phyloP scores from a whole-genome alignment of 805 yeast genomes.

The Candida multigemmis region DNA sequence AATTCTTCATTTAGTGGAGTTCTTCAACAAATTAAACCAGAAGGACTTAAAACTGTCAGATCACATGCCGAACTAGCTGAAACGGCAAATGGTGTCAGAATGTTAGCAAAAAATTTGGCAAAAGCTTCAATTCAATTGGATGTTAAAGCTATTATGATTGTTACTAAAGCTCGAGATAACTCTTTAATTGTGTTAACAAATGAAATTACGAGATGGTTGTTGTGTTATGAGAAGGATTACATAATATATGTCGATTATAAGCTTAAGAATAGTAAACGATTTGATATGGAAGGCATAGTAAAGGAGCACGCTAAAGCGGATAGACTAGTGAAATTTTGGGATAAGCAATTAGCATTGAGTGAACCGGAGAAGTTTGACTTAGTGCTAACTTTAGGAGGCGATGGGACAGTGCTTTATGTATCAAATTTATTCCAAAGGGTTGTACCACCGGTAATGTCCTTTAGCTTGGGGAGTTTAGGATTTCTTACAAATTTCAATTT shows the following conservation, averaged over 20 bases:
- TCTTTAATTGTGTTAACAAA: conserved; percentile 67
- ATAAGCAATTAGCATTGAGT: conserved; percentile 39
- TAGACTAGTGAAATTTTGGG: conserved; percentile 59
- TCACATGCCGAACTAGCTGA: conserved; percentile 72
- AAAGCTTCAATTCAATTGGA: conserved; percentile 66
- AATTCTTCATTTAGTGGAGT: too few species aligned
- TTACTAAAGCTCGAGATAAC: conserved; percentile 85
- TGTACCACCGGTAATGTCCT: conserved; percentile 39
- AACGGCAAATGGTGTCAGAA: conserved; percentile 73
- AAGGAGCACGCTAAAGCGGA: conserved; percentile 38
- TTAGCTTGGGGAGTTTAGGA: conserved; percentile 35
- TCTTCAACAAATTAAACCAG: too few species aligned
- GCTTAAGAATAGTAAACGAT: conserved; percentile 51
- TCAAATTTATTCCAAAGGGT: conserved; percentile 34
- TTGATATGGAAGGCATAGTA: conserved; percentile 46
- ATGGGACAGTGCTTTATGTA: conserved; percentile 36
- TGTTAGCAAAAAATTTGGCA: conserved; percentile 61
- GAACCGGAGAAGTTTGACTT: conserved; percentile 35
- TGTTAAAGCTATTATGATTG: conserved; percentile 64
- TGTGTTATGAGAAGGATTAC: conserved; percentile 28
- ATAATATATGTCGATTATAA: conserved; percentile 68
- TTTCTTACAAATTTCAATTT: conserved; percentile 70
- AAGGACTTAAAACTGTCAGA: conserved; percentile 44
- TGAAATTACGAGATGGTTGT: conserved; percentile 72
- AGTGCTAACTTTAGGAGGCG: conserved; percentile 38